These are phyloP conservation scores for Leptodermis oblonga DNA, from an alignment of 257 asterid species.

Conservation along the genomic window DNA sequence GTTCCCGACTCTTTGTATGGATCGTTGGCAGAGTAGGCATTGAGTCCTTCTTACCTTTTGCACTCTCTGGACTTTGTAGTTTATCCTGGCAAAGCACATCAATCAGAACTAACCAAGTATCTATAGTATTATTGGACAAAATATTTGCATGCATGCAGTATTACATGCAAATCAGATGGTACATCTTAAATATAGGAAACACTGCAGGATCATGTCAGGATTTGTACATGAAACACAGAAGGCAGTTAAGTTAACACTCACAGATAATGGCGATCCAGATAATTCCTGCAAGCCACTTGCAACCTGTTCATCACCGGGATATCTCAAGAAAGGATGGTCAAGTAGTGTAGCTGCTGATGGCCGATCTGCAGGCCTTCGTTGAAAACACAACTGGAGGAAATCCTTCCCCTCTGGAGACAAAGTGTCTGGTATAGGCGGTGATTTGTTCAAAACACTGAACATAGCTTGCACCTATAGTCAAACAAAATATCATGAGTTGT, in stretches of 20 bases:
- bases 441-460: slow-evolving; percentile 67
- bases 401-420: slow-evolving; percentile 73
- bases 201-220: neutral
- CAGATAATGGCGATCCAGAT: slow-evolving; percentile 39
- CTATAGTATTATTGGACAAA: neutral
- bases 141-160: neutral
- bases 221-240: slow-evolving; percentile 1
- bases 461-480: slow-evolving; percentile 72
- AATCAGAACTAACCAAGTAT: neutral
- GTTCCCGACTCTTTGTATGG: slow-evolving; percentile 36
- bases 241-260: slow-evolving; percentile 22
- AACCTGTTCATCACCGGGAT: slow-evolving; percentile 36
- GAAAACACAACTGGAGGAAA: slow-evolving; percentile 68
- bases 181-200: neutral
- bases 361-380: slow-evolving; percentile 62
- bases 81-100: slow-evolving; percentile 33
- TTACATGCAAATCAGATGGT: neutral
- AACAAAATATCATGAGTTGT: slow-evolving; percentile 8
- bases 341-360: slow-evolving; percentile 66
- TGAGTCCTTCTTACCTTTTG: slow-evolving; percentile 29
- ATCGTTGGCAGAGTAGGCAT: slow-evolving; percentile 30
- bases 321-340: slow-evolving; percentile 56
- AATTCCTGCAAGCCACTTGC: slow-evolving; percentile 36
- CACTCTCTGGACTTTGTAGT: slow-evolving; percentile 31
- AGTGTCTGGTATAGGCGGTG: slow-evolving; percentile 69